These are phyloP conservation scores for Diplocarpon rosae DNA, from an alignment of 2,329 filamentous ascomycete species.

Conservation along the genomic window DNA sequence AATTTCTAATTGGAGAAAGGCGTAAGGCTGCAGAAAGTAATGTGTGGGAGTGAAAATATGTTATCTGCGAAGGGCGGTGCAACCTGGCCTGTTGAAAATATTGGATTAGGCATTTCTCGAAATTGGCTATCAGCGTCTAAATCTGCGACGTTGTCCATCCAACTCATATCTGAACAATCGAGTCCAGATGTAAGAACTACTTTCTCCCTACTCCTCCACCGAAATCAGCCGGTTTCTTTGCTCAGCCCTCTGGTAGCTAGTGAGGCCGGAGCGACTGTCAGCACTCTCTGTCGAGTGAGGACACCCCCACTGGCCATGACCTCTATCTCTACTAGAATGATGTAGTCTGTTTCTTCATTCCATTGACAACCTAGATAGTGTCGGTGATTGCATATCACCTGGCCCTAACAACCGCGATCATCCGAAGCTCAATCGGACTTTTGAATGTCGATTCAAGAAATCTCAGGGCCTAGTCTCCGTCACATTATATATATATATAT, in stretches of 20 bases:
- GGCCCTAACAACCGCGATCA: neutral
- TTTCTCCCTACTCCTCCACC: neutral
- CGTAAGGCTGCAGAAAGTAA: neutral
- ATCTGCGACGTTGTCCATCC: too few species aligned
- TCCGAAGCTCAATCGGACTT: neutral
- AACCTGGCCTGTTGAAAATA: neutral
- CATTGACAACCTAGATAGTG: too few species aligned
- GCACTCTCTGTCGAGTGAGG: neutral
- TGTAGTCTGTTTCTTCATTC: neutral
- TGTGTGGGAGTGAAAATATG: neutral
- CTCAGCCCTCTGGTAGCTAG: too few species aligned
- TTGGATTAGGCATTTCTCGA: neutral
- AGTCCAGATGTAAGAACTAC: too few species aligned
- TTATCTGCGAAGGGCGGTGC: neutral
- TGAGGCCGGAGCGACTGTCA: neutral
- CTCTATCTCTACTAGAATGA: neutral
- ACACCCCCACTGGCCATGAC: neutral
- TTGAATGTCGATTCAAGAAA: too few species aligned
- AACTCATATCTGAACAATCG: too few species aligned
- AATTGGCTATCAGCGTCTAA: neutral
- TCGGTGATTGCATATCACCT: neutral
- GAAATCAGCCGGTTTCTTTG: too few species aligned
- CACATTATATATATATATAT: too few species aligned
- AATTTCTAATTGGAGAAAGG: conserved; percentile 6
- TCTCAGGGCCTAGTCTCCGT: too few species aligned